Evolutionary conservation across 805 yeast species (phyloP).

Genomic region (Kluyveromyces lactis): DNA sequence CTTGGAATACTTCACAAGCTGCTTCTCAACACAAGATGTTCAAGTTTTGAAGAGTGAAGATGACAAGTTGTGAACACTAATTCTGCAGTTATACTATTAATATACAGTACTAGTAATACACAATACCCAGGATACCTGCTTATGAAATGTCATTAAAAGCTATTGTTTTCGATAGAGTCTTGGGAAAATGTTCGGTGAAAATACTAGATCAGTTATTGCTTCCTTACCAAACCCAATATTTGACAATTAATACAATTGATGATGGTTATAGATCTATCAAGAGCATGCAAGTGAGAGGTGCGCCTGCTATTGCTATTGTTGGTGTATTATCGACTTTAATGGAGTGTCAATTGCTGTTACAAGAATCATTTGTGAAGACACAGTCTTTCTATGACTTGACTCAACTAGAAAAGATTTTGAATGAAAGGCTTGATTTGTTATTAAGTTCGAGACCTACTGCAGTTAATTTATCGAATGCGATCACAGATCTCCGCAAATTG

Average conservation of each 20-base stretch:
- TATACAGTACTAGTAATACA: no score
- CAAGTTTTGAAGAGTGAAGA: no score
- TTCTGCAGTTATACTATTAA: no score
- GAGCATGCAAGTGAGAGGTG: conserved; percentile 93
- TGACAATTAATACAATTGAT: conserved; percentile 51
- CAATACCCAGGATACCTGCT: no score
- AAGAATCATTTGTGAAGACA: conserved; percentile 15
- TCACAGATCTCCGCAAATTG: conserved; percentile 28
- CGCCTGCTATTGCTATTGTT: conserved; percentile 96
- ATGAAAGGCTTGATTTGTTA: conserved; percentile 50
- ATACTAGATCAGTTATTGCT: conserved; percentile 76
- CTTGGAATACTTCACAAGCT: no score
- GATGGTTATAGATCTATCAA: conserved; percentile 81
- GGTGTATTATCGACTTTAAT: conserved; percentile 78
- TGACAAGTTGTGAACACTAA: no score
- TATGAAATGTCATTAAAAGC: conserved; percentile 45
- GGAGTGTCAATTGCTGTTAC: conserved; percentile 41
- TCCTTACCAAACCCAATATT: conserved; percentile 71
- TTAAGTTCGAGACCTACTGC: conserved; percentile 90
- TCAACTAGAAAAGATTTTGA: conserved; percentile 28
- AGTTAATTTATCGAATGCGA: conserved; percentile 77
- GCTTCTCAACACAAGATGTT: no score
- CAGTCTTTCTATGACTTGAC: conserved; percentile 29
- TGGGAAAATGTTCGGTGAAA: conserved; percentile 35
- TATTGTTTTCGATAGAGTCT: conserved; percentile 47